Base-by-base conservation (phyloP, 2,329 filamentous ascomycete species). In the Harringtonia lauricola region DNA sequence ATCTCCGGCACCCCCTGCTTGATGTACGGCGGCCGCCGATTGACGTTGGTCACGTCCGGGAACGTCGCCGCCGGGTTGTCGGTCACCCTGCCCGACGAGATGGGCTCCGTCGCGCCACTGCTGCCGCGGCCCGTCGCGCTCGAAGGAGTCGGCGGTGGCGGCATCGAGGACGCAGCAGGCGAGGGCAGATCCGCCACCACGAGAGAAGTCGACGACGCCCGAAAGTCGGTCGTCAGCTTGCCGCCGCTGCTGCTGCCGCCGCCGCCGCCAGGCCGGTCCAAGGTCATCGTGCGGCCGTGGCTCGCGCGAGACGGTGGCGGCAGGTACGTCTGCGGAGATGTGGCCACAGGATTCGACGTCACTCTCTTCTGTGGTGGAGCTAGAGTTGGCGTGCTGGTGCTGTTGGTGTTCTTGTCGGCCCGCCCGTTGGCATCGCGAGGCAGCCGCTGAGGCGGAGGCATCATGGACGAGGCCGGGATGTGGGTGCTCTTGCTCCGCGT, bases 1-100 rank as follows among this genome's bases (percentile, higher is more conserved):
- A 98, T 89, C 50, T 90, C 84, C 41, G 72, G 73, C n/a, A 76
- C 74, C 0, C 84, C 82, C 35, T 79, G 72, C 53, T 80, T 83
- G 52, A 86, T 79, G 41, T 74, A 74, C 0, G 92, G 92, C 15
- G 86, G 83, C 39, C 88, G 76, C 40, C 92, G 79, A 57, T 95
- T 98, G 2, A 86, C 78, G 51, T 83, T 81, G 2, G 87, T 86
- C 2, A 83, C 71, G 61, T 98, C 89, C 1, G 92, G 92, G 58
- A 86, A 95, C 40, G 85, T 37, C 2, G 40, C 19, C 4, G 39
- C 39, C 2, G 38, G 13, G 12, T 2, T 26, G 18, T 39, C 39
- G 26, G 36, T 28, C 7, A 38, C 29, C 21, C n/a, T 10, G 33
- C 5, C 8, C 6, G 33, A 19, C n/a, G 18, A 8, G 17, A 18